Conservation (phyloP, 108 stramenopile genomes). For the Epithemia pelagica region DNA sequence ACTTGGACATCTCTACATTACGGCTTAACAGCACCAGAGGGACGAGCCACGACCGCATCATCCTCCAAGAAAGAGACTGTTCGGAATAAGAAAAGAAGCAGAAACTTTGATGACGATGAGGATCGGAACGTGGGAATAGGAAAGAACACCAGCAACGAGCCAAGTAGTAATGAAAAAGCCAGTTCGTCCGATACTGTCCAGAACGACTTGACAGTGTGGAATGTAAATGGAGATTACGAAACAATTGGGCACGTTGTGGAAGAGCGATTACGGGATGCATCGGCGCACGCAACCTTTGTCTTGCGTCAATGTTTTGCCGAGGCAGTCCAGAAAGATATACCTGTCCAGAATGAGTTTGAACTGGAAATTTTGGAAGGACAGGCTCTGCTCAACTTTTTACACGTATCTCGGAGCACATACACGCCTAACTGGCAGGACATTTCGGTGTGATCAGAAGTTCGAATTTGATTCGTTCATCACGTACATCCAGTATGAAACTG, state of each 20-base stretch:
- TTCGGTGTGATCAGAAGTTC: constrained; percentile 23
- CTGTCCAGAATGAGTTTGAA: constrained; percentile 54
- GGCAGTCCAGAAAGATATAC: constrained; percentile 20
- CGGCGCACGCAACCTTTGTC: constrained; percentile 57
- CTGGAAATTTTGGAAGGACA: constrained; percentile 65
- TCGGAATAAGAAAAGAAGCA: background rate
- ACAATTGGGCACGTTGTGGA: constrained; percentile 51
- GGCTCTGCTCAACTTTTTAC: constrained; percentile 64
- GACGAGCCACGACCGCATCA: background rate
- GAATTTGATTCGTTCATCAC: no score
- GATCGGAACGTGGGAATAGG: no score
- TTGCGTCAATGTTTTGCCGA: constrained; percentile 59
- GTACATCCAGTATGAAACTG: no score
- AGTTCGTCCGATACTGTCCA: background rate
- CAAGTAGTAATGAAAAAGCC: background rate
- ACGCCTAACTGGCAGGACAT: constrained; percentile 61
- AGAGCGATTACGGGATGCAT: constrained; percentile 70
- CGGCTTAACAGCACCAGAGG: background rate
- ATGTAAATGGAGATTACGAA: constrained; percentile 36
- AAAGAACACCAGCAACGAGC: background rate
- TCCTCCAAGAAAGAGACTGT: background rate
- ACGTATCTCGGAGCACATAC: constrained; percentile 59
- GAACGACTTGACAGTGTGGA: constrained; percentile 21
- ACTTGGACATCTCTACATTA: constrained; percentile 18
- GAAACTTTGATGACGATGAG: background rate